A percentile compares a stretch with the other conserved stretches of the same genome.
Conservation (phyloP, 768 basidiomycete species). For the Phanerochaete carnosa region DNA sequence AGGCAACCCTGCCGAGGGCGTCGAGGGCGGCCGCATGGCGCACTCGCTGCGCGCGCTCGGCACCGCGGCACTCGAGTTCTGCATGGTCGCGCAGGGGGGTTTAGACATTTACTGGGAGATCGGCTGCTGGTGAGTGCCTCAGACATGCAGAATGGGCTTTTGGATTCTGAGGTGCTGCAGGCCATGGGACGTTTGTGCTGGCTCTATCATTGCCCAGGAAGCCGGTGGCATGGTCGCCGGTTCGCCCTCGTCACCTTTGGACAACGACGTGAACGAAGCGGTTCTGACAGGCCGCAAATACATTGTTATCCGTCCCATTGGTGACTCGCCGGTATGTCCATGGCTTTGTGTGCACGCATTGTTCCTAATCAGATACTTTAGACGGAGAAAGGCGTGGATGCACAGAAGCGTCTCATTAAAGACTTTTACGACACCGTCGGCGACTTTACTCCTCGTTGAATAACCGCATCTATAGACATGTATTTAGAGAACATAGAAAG, state of each 20-base stretch:
- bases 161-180: constrained; percentile 21
- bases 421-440: constrained; percentile 86
- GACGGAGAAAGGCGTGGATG: constrained; percentile 62
- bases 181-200: constrained; percentile 91
- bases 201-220: constrained; percentile 87
- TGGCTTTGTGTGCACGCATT: not conserved
- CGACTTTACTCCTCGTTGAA: constrained; percentile 50
- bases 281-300: constrained; percentile 79
- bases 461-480: not conserved
- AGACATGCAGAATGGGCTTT: not conserved
- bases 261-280: constrained; percentile 58
- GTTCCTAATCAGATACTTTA: constrained; percentile 12
- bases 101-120: constrained; percentile 92
- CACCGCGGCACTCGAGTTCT: constrained; percentile 80
- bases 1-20: constrained; percentile 58
- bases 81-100: constrained; percentile 84
- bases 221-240: constrained; percentile 82
- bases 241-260: constrained; percentile 41
- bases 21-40: constrained; percentile 76
- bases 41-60: constrained; percentile 83
- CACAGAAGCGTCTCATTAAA: constrained; percentile 75
- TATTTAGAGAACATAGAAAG: not conserved
- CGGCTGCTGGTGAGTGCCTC: constrained; percentile 55
- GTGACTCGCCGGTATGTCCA: constrained; percentile 47
- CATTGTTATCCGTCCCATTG: constrained; percentile 70